Conservation (phyloP, 2,329 filamentous ascomycete species). For the Fusarium verticillioides region DNA sequence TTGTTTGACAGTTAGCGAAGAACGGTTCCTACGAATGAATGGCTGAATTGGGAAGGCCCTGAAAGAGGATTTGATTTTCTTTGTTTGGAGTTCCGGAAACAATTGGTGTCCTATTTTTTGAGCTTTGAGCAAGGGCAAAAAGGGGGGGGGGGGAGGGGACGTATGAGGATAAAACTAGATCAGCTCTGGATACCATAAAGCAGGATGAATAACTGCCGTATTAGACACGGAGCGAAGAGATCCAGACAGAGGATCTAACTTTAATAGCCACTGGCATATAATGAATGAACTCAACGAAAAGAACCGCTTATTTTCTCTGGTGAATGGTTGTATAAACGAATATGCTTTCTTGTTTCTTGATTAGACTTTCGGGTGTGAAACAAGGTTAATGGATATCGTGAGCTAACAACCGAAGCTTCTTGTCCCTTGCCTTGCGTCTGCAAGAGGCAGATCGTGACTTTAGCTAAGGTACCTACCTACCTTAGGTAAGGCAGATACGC, state of each 20-base stretch:
- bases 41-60: not conserved
- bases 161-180: constrained; percentile 33
- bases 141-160: constrained; percentile 2
- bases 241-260: constrained; percentile 27
- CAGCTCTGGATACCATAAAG: constrained; percentile 35
- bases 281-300: not conserved
- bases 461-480: not conserved
- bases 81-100: constrained; percentile 37
- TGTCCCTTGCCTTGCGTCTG: not conserved
- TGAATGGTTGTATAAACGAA: not conserved
- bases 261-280: constrained; percentile 26
- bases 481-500: no score
- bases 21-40: not conserved
- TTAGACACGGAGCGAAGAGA: constrained; percentile 20
- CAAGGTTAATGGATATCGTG: not conserved
- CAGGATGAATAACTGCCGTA: constrained; percentile 13
- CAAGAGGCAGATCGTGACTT: constrained; percentile 19
- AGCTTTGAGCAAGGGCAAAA: not conserved
- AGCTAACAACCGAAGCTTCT: constrained; percentile 4
- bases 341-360: not conserved
- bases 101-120: constrained; percentile 15
- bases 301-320: not conserved
- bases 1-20: not conserved
- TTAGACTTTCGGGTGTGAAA: constrained; percentile 13
- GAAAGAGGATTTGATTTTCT: constrained; percentile 21